phyloP scores from a whole-genome alignment of 1,139 yeast genomes.

The Hyphopichia wangnamkhiaoensis region DNA sequence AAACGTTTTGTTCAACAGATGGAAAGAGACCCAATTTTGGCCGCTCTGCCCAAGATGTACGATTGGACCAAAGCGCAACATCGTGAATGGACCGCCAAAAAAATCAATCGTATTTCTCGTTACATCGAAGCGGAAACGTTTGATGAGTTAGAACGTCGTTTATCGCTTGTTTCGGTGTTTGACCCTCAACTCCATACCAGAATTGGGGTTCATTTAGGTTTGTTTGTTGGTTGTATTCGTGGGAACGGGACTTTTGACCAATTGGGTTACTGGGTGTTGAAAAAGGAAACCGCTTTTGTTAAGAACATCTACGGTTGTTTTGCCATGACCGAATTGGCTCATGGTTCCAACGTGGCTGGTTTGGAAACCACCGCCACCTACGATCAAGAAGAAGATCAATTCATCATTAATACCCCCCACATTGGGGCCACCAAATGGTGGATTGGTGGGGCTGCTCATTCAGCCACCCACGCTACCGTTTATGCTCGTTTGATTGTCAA shows the following conservation, averaged over 20 bases:
- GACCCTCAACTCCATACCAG: slow-evolving; percentile 54
- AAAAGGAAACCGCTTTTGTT: slow-evolving; percentile 66
- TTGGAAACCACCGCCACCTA: slow-evolving; percentile 89
- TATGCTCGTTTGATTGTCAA: slow-evolving; percentile 82
- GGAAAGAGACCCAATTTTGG: slow-evolving; percentile 52
- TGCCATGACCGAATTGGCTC: slow-evolving; percentile 93
- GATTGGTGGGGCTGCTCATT: slow-evolving; percentile 98
- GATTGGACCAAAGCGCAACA: slow-evolving; percentile 43
- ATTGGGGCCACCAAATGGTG: slow-evolving; percentile 96
- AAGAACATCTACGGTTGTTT: slow-evolving; percentile 84
- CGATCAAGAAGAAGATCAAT: slow-evolving; percentile 64
- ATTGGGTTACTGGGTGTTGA: slow-evolving; percentile 70
- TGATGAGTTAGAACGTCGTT: slow-evolving; percentile 37
- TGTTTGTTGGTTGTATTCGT: slow-evolving; percentile 46
- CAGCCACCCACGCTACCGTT: slow-evolving; percentile 80
- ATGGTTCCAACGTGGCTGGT: slow-evolving; percentile 92
- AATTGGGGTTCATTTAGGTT: slow-evolving; percentile 53
- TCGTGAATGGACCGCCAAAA: slow-evolving; percentile 44
- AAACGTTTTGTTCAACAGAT: slow-evolving; percentile 41
- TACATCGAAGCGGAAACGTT: slow-evolving; percentile 46
- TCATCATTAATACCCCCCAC: slow-evolving; percentile 82
- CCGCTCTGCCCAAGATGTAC: slow-evolving; percentile 37
- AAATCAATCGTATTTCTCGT: slow-evolving; percentile 44
- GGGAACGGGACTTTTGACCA: slow-evolving; percentile 57
- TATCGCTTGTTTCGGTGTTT: slow-evolving; percentile 42